Evolutionary conservation across 2,329 filamentous ascomycete genomes (phyloP), one percentile per base, ranked within the genome.

Genomic region (Geosmithia putterillii): DNA sequence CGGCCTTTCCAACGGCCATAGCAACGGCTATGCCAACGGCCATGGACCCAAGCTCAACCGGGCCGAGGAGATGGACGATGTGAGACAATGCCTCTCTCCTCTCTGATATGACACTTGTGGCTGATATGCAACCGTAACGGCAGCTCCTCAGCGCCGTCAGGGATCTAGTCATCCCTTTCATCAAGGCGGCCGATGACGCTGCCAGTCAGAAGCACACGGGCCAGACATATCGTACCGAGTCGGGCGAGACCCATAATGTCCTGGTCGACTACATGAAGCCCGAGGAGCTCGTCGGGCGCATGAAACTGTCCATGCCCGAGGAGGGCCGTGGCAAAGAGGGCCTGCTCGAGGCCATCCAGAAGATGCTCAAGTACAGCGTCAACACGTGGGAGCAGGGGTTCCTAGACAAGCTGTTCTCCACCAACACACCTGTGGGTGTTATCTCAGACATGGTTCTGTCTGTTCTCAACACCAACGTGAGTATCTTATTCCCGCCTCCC

Each of bases 301-400:
- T 83, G 47, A 63, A 71, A 10, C 66, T 86, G 36, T 62, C 73
- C 7, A 65, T 87, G 6, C 79, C 83, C 0, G 63, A 60, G 3
- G 59, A 70, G 35, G 80, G 76, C 7, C 67, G 65, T 48, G 83
- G 81, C 1, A 83, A 83, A 52, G 75, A 84, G 38, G 90, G 89
- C 0, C 66, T 95, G 25, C 66, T 95, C 22, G 71, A 78, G 28
- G 76, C 77, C 3, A 73, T 94, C 39, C 67, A 79, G 50, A 74
- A 79, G 47, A 71, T 95, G 18, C 70, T 96, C 37, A 72, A 76
- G 49, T 88, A 94, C 62, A 92, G 84, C 55, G 90, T 96, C 56
- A 98, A 98, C 64, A 95, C 90, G n/a, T 96, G 89, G 86, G 85
- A 94, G 56, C 89, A 95, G 62, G 90, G 90, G 10, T 98, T 96